phyloP scores from a whole-genome alignment of 441 rosid species.

The Flueggea neowawraea region DNA sequence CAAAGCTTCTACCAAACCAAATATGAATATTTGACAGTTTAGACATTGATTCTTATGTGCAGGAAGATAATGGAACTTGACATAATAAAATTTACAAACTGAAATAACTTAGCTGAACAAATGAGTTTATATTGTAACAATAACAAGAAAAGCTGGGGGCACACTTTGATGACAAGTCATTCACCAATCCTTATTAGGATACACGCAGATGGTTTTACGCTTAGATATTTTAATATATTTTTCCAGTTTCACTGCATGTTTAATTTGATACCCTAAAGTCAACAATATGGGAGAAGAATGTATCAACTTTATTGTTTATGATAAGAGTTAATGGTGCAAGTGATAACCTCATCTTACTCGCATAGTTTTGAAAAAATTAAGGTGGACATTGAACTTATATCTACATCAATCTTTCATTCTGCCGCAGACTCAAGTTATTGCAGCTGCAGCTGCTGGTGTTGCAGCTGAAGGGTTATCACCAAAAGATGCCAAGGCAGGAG shows the following conservation, averaged over 20 bases:
- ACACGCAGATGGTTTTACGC: no score
- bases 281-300: no score
- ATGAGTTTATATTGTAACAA: slow-evolving; percentile 1
- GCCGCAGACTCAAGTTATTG: slow-evolving; percentile 99
- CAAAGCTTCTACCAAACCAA: no score
- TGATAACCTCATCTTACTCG: slow-evolving; percentile 5
- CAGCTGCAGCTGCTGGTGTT: slow-evolving; percentile 99
- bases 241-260: no score
- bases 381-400: slow-evolving; percentile 16
- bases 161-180: no score
- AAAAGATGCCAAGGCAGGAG: slow-evolving; percentile 83
- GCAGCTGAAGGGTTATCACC: slow-evolving; percentile 99
- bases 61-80: neutral
- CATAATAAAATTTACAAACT: neutral
- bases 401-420: slow-evolving; percentile 29
- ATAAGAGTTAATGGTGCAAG: neutral
- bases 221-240: no score
- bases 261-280: no score
- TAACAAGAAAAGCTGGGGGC: neutral
- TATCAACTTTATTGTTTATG: neutral
- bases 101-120: slow-evolving; percentile 1
- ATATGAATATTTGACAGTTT: no score
- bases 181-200: no score
- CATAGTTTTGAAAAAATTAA: slow-evolving; percentile 15
- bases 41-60: neutral